Base-by-base conservation (phyloP, 176 grass and related monocot genomes). In the Poa annua region DNA sequence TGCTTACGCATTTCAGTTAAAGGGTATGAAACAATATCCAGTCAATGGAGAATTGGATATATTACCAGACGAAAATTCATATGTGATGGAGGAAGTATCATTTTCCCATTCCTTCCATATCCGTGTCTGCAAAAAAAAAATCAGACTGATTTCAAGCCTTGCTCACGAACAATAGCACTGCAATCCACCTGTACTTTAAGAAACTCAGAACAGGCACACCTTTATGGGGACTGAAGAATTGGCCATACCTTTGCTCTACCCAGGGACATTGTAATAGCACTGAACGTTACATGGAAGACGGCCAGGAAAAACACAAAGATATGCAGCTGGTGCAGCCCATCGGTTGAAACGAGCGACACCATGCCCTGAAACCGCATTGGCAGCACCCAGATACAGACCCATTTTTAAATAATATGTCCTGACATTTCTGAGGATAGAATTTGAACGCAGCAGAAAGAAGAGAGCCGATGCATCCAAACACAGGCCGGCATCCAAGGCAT, bases 271-370 rank as follows among this genome's bases (percentile, higher is more conserved):
- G 83, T 89, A 59, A 93, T 38, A 65, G 81, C 91, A 80, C 89
- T 98, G 74, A 88, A 95, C 5, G 66, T 60, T 7, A 98, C 91
- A 78, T 98, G 96, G 85, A 92, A 76, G 81, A 95, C 83, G 5
- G 96, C 96, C 87, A 98, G 73, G 87, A 98, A 95, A 68, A 98
- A 98, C 33, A 98, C 81, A 71, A 98, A 92, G 69, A 98, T 85
- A 36, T 98, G 96, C 74, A 98, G 74, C 77, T 95, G 89, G 61
- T 98, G 93, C 56, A 98, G 50, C 73, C 85, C 89, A 20, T 87
- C 81, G 4, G 69, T 3, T 59, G 96, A 95, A 80, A 98, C 87
- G 67, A 98, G 87, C 35, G 91, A 87, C 49, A 90, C 96, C 82
- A 85, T 92, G 41, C 91, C 91, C 96, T 98, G 82, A 65, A 71